These are phyloP conservation scores for Cordyceps javanica DNA, from an alignment of 2,329 filamentous ascomycete genomes.

Conservation along the genomic window DNA sequence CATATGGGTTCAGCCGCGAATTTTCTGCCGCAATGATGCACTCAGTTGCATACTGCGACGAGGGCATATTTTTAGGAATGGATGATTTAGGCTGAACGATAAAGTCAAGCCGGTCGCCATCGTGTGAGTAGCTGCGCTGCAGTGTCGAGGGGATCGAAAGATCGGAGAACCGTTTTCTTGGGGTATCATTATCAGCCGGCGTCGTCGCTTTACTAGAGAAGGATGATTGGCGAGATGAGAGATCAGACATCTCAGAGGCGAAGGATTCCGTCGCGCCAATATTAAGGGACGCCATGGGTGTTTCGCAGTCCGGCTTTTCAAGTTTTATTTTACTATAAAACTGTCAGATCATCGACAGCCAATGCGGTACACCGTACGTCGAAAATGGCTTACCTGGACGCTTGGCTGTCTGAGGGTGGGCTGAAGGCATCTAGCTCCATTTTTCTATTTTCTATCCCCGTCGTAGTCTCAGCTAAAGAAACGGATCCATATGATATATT, in stretches of 20 bases:
- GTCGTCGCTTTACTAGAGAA: conserved; percentile 60
- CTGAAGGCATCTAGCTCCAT: neutral
- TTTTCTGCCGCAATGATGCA: conserved; percentile 85
- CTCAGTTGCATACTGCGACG: conserved; percentile 79
- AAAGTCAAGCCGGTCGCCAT: conserved; percentile 36
- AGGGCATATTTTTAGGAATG: conserved; percentile 68
- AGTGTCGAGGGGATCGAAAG: conserved; percentile 12
- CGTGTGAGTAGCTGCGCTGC: conserved; percentile 20
- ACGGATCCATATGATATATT: neutral
- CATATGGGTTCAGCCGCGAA: conserved; percentile 83
- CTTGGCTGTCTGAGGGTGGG: neutral
- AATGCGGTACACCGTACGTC: neutral
- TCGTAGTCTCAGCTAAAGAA: neutral
- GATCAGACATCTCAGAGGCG: conserved; percentile 50
- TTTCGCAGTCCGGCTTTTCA: conserved; percentile 1
- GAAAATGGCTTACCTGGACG: neutral
- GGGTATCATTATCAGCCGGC: conserved; percentile 39
- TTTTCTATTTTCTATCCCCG: neutral
- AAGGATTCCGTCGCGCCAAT: conserved; percentile 34
- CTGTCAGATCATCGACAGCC: neutral
- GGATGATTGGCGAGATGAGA: conserved; percentile 48
- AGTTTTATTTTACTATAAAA: neutral
- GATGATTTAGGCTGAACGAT: conserved; percentile 72
- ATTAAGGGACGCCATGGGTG: neutral
- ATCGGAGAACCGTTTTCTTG: conserved; percentile 19